Evolutionary conservation across 805 yeast species (phyloP).

Genomic region (Sugiyamaella mastotermitis): DNA sequence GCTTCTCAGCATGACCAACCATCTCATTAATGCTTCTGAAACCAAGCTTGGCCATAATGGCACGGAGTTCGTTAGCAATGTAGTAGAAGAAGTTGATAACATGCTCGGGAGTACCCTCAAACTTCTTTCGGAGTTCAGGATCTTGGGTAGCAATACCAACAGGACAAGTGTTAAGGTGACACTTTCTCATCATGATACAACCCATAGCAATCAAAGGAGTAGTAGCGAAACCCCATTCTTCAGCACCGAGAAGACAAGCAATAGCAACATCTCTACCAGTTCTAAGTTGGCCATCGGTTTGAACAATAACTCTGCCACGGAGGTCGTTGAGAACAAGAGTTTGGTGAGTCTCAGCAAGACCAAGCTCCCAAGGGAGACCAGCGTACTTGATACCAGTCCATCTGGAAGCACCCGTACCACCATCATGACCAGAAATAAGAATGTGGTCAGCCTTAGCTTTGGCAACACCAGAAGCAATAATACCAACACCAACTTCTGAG

Average conservation of each 20-base stretch:
- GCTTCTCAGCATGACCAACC: conserved; percentile 95
- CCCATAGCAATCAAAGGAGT: conserved; percentile 97
- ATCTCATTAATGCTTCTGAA: conserved; percentile 94
- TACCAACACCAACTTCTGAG: conserved; percentile 98
- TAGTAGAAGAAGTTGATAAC: conserved; percentile 97
- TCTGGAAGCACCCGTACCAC: conserved; percentile 99
- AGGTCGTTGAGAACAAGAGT: conserved; percentile 91
- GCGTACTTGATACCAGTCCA: conserved; percentile 97
- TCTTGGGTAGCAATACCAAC: conserved; percentile 99
- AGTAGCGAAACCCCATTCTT: conserved; percentile 97
- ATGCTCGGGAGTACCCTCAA: conserved; percentile 96
- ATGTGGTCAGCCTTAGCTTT: conserved; percentile 98
- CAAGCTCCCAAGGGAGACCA: conserved; percentile 98
- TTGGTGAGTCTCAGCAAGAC: conserved; percentile 97
- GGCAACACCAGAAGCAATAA: conserved; percentile 98
- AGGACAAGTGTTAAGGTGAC: conserved; percentile 92
- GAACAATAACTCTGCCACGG: conserved; percentile 91
- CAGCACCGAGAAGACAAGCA: conserved; percentile 95
- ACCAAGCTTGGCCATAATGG: conserved; percentile 90
- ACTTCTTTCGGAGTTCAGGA: conserved; percentile 85
- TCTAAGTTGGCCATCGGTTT: conserved; percentile 97
- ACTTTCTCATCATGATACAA: conserved; percentile 92
- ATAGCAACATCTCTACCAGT: conserved; percentile 96
- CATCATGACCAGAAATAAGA: conserved; percentile 94
- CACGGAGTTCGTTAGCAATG: conserved; percentile 85